Evolutionary conservation across 306 rosid species (phyloP).

Genomic region (Albizia julibrissin): DNA sequence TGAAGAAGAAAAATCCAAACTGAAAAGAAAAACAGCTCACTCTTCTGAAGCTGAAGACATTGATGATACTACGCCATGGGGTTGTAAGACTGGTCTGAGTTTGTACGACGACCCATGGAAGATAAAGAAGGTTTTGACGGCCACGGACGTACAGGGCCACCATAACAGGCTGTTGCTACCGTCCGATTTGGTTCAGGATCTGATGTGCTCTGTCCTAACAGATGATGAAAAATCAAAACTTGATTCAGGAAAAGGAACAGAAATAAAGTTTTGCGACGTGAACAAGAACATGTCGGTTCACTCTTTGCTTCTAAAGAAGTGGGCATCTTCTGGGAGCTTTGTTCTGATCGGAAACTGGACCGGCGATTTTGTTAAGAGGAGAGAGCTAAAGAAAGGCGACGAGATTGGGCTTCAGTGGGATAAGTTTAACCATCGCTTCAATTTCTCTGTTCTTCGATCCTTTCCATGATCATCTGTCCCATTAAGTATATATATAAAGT

Average conservation of each 20-base stretch:
- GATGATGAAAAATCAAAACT: neutral
- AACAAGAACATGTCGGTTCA: neutral
- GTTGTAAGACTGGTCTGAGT: neutral
- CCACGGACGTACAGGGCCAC: neutral
- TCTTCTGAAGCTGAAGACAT: too few species aligned
- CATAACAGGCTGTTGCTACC: neutral
- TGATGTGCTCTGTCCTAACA: neutral
- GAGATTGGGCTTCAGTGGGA: constrained; percentile 1
- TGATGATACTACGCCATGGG: neutral
- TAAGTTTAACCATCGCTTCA: neutral
- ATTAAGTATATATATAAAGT: neutral
- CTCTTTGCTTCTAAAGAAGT: neutral
- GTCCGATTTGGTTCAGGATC: neutral
- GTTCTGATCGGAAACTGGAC: neutral
- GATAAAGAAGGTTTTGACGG: neutral
- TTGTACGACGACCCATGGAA: neutral
- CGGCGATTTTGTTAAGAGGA: neutral
- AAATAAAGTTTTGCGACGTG: neutral
- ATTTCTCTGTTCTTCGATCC: neutral
- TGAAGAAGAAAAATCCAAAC: too few species aligned
- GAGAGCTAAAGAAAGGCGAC: neutral
- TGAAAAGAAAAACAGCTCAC: too few species aligned
- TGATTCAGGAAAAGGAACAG: neutral
- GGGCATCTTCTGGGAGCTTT: neutral
- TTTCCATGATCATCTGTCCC: too few species aligned